A percentile compares a stretch with the other conserved stretches of the same genome.
phyloP scores from a whole-genome alignment of 306 rosid genomes.

The Pyrus pyrifolia region DNA sequence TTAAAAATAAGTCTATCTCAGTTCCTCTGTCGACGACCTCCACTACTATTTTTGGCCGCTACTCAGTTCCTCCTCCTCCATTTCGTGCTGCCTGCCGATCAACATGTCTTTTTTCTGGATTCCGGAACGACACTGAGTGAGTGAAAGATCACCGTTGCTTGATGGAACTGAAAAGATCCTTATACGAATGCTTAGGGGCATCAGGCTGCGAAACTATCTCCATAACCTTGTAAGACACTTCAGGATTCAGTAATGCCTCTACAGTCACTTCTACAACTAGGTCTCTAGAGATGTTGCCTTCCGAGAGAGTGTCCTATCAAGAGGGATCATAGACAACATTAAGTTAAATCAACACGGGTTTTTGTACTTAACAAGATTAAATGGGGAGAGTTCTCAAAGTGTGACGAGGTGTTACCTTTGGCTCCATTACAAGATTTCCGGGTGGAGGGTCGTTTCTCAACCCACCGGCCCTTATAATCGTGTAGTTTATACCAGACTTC shows the following conservation, averaged over 20 bases:
- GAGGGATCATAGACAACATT: background rate
- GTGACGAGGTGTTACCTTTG: slow-evolving; percentile 48
- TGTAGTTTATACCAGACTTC: slow-evolving; percentile 89
- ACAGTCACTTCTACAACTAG: slow-evolving; percentile 92
- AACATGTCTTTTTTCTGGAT: background rate
- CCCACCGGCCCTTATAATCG: slow-evolving; percentile 91
- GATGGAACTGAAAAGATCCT: slow-evolving; percentile 81
- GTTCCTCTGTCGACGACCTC: too few relatives aligned
- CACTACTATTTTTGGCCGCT: too few relatives aligned
- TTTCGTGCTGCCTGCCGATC: too few relatives aligned
- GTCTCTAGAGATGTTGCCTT: slow-evolving; percentile 83
- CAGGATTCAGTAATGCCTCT: slow-evolving; percentile 70
- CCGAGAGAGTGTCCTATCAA: slow-evolving; percentile 68
- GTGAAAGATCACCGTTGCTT: slow-evolving; percentile 33
- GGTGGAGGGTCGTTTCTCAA: slow-evolving; percentile 80
- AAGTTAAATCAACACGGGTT: background rate
- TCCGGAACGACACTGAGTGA: background rate
- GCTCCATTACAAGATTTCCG: slow-evolving; percentile 76
- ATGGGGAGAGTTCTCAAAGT: background rate
- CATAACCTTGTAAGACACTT: slow-evolving; percentile 83
- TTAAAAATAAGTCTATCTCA: too few relatives aligned
- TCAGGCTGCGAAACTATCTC: slow-evolving; percentile 68
- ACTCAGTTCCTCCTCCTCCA: too few relatives aligned
- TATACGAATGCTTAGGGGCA: slow-evolving; percentile 60
- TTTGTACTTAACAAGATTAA: background rate